A percentile compares a stretch with the other conserved stretches of the same genome.
These are phyloP conservation scores for Aspergillus unguis DNA, from an alignment of 2,329 filamentous ascomycete species.

Conservation along the genomic window DNA sequence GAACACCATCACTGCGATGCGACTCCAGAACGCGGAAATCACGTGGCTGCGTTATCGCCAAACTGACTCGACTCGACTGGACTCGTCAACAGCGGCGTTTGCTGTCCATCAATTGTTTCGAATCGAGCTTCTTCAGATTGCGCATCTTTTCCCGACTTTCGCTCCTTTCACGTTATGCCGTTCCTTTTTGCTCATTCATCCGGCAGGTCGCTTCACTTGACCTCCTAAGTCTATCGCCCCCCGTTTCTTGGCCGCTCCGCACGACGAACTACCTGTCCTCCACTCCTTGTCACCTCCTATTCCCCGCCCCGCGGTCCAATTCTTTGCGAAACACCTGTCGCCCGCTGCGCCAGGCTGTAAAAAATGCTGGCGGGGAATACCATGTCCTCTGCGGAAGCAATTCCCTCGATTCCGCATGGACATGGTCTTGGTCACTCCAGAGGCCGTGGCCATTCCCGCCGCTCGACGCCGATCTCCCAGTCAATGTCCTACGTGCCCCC, in stretches of 20 bases:
- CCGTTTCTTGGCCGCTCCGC: conserved; percentile 10
- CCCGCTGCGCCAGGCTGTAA: conserved; percentile 12
- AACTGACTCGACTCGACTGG: neutral
- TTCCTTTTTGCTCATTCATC: conserved; percentile 10
- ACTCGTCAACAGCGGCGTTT: no score
- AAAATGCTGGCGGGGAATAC: conserved; percentile 36
- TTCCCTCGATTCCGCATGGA: conserved; percentile 22
- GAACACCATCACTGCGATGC: neutral
- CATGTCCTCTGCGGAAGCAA: conserved; percentile 29
- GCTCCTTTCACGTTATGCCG: conserved; percentile 21
- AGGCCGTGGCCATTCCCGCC: conserved; percentile 35
- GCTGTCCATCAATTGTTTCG: neutral
- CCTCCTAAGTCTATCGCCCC: conserved; percentile 18
- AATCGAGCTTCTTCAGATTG: neutral
- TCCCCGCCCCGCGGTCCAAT: conserved; percentile 4
- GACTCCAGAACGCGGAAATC: conserved; percentile 10
- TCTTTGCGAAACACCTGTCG: conserved; percentile 8
- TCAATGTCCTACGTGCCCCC: conserved; percentile 21
- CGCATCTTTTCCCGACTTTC: neutral
- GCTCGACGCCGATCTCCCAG: conserved; percentile 28
- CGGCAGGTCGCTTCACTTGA: conserved; percentile 16
- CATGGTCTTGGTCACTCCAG: conserved; percentile 30
- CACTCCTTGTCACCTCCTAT: conserved; percentile 14
- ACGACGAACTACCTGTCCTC: conserved; percentile 12
- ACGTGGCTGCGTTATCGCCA: conserved; percentile 18